Conservation (phyloP, 768 basidiomycete species). For the Kwoniella europaea region DNA sequence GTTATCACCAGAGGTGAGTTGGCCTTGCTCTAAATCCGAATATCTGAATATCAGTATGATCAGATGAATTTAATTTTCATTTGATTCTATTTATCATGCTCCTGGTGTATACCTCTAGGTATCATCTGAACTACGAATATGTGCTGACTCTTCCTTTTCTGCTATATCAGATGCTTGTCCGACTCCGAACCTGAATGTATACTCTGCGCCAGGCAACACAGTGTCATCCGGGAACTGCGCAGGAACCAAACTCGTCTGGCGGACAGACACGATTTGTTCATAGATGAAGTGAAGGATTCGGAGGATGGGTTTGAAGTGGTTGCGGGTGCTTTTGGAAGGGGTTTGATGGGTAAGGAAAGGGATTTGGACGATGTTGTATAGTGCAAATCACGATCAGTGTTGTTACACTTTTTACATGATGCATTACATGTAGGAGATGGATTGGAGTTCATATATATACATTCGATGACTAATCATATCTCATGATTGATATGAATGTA, state of each 20-base stretch:
- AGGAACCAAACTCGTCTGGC: constrained; percentile 82
- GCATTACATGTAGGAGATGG: no score
- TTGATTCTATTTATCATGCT: no score
- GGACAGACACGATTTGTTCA: constrained; percentile 58
- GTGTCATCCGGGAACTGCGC: constrained; percentile 85
- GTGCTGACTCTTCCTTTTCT: neutral
- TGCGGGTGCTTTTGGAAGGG: constrained; percentile 58
- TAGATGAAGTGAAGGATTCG: constrained; percentile 58
- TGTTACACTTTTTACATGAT: no score
- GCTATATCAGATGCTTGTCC: constrained; percentile 71
- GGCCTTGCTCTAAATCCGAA: no score
- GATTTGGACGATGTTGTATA: constrained; percentile 17
- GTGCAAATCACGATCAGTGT: no score
- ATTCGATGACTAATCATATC: no score
- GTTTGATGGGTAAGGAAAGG: constrained; percentile 27
- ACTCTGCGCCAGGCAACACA: constrained; percentile 81
- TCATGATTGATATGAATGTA: no score
- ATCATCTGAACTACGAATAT: no score
- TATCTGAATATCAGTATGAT: no score
- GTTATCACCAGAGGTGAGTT: constrained; percentile 85
- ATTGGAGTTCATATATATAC: no score
- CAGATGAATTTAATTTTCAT: no score
- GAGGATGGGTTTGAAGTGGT: constrained; percentile 59
- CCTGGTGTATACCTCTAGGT: no score
- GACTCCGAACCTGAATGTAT: constrained; percentile 91